These are phyloP conservation scores for Schizopora paradoxa DNA, from an alignment of 1,284 basidiomycete species.

Conservation along the genomic window DNA sequence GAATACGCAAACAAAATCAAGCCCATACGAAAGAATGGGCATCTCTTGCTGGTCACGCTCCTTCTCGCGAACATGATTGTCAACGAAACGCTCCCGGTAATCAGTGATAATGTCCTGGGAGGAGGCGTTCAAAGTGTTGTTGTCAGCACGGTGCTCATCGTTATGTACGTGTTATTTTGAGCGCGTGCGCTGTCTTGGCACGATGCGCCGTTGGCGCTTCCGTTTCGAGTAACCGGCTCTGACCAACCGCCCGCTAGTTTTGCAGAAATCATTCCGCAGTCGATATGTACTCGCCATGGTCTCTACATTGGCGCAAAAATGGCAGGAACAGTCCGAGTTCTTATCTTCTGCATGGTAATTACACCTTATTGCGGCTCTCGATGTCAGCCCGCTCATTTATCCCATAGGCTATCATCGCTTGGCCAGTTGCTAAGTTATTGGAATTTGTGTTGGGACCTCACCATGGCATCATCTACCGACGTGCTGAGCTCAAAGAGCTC, in stretches of 20 bases:
- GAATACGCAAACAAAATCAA: constrained; percentile 80
- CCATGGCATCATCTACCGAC: constrained; percentile 55
- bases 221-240: no score
- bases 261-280: constrained; percentile 88
- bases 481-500: constrained; percentile 62
- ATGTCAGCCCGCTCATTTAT: constrained; percentile 1
- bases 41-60: constrained; percentile 78
- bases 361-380: not conserved
- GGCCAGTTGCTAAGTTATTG: constrained; percentile 72
- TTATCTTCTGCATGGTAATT: constrained; percentile 68
- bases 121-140: constrained; percentile 79
- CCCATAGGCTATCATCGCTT: constrained; percentile 66
- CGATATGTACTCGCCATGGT: constrained; percentile 88
- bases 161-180: constrained; percentile 54
- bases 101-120: constrained; percentile 83
- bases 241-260: constrained; percentile 43
- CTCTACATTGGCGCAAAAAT: constrained; percentile 89
- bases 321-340: constrained; percentile 66
- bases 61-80: constrained; percentile 86
- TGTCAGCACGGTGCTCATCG: constrained; percentile 80
- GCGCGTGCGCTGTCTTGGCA: not conserved
- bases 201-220: constrained; percentile 2
- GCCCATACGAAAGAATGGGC: constrained; percentile 82
- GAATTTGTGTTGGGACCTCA: constrained; percentile 60
- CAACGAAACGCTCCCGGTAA: constrained; percentile 89